phyloP scores from a whole-genome alignment of 352 stramenopile species.

The Blastocystis sp. region DNA sequence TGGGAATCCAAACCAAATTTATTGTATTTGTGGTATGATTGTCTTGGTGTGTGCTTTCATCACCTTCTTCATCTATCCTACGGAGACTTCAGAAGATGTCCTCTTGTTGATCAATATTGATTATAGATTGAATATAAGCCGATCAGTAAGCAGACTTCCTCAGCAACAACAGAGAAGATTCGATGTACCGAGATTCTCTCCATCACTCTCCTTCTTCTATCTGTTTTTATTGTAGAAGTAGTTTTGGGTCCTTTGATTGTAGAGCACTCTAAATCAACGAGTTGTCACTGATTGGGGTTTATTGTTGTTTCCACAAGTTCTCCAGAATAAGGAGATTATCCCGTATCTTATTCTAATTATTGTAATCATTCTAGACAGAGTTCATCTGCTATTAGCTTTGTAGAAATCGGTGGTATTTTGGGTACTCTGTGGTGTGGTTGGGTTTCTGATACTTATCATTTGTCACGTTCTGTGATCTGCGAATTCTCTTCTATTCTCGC shows the following conservation, averaged over 20 bases:
- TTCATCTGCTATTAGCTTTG: constrained; percentile 26
- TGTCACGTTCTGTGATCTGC: constrained; percentile 11
- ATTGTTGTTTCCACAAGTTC: constrained; percentile 21
- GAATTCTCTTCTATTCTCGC: neutral
- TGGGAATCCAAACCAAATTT: neutral
- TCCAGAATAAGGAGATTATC: neutral
- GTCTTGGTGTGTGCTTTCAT: neutral
- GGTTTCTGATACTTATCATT: constrained; percentile 16
- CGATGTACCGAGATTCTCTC: neutral
- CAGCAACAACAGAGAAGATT: neutral
- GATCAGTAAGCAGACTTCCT: neutral
- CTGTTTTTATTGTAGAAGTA: neutral
- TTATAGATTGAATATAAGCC: neutral
- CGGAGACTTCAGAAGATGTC: neutral
- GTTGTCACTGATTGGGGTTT: constrained; percentile 17
- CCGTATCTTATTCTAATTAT: neutral
- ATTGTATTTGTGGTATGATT: neutral
- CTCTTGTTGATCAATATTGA: neutral
- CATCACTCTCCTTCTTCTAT: neutral
- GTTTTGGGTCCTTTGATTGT: neutral
- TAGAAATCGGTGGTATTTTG: constrained; percentile 39
- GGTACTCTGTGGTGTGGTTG: constrained; percentile 41
- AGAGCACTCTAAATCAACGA: constrained; percentile 35
- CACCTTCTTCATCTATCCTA: neutral
- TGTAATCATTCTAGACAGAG: neutral